Evolutionary conservation across 192 early-diverging fungal species (phyloP).

Genomic region (Oehlia diaphana): DNA sequence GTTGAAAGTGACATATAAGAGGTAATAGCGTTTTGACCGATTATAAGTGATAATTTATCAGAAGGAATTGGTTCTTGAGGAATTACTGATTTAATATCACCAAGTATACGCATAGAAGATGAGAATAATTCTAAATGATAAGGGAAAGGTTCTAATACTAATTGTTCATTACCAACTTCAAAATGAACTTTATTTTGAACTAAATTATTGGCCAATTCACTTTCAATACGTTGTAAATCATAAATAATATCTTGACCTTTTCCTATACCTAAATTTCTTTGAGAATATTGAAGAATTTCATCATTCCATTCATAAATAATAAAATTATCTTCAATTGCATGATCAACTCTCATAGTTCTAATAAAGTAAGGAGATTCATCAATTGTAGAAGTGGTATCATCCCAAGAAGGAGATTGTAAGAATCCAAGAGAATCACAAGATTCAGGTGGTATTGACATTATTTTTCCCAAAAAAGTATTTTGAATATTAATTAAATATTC

Average conservation of each 20-base stretch:
- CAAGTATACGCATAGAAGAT: background rate
- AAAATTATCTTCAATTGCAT: background rate
- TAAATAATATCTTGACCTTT: constrained; percentile 21
- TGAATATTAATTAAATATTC: constrained; percentile 26
- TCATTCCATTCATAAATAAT: constrained; percentile 23
- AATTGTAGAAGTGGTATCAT: background rate
- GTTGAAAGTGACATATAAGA: background rate
- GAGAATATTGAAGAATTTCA: constrained; percentile 20
- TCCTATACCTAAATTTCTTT: constrained; percentile 21
- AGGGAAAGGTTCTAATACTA: constrained; percentile 14
- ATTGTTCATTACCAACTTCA: background rate
- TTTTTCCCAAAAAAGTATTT: constrained; percentile 28
- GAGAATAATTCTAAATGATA: constrained; percentile 31
- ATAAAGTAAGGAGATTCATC: background rate
- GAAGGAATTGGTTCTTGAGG: constrained; percentile 20
- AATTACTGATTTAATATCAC: constrained; percentile 20
- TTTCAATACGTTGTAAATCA: constrained; percentile 28
- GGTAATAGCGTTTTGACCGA: background rate
- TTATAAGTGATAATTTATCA: constrained; percentile 15
- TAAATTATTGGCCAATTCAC: constrained; percentile 2
- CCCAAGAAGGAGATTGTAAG: background rate
- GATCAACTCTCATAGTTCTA: background rate
- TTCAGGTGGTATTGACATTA: background rate
- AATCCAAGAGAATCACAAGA: constrained; percentile 19
- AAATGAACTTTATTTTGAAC: constrained; percentile 17